Conservation (phyloP, 257 asterid genomes). For the Osmanthus fragrans region DNA sequence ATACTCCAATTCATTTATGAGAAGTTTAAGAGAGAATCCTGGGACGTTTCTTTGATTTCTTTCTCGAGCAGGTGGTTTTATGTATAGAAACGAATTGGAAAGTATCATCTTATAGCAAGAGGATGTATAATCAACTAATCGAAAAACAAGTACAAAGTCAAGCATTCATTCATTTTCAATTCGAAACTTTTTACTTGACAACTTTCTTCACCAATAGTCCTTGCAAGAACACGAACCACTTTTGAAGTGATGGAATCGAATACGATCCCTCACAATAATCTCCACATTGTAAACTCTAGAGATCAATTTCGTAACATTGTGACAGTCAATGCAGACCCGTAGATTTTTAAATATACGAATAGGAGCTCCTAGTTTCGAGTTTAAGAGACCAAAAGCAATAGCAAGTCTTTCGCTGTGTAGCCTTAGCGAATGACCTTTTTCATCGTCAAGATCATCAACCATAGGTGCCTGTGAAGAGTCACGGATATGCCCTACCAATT, state of each 20-base stretch:
- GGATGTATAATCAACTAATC: too few relatives aligned
- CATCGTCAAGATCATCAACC: conserved; percentile 51
- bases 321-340: conserved; percentile 68
- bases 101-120: background rate
- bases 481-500: conserved; percentile 47
- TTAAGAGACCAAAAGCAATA: conserved; percentile 61
- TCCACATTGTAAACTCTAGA: conserved; percentile 50
- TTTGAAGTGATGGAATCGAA: conserved; percentile 66
- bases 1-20: too few relatives aligned
- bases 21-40: too few relatives aligned
- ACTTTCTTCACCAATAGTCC: conserved; percentile 56
- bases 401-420: conserved; percentile 81
- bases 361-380: conserved; percentile 46
- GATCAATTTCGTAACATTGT: conserved; percentile 48
- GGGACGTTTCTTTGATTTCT: too few relatives aligned
- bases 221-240: conserved; percentile 70
- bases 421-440: conserved; percentile 47
- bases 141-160: background rate
- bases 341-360: conserved; percentile 70
- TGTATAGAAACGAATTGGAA: background rate
- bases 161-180: background rate
- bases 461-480: conserved; percentile 52
- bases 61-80: too few relatives aligned
- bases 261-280: conserved; percentile 72
- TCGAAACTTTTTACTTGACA: background rate